Base-by-base conservation (phyloP, 768 basidiomycete species). In the Russula abietina region DNA sequence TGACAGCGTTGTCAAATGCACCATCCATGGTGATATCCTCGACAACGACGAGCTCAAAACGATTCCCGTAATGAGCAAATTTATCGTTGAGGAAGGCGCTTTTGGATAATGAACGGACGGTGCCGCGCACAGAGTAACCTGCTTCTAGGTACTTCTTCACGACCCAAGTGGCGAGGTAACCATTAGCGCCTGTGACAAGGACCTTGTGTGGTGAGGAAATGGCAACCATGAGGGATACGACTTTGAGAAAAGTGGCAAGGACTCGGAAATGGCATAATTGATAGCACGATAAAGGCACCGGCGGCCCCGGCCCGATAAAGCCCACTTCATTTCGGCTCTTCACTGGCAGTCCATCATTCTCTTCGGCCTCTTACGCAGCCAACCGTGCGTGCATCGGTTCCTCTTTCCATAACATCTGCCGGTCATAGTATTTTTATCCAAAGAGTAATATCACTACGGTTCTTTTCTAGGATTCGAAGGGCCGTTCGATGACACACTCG, bases 1-100 rank as follows among this genome's bases (percentile, higher is more conserved):
- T 82, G 64, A 92, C 87, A 1, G 85, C 89, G 56, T 89, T 84
- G 70, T 93, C 89, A 66, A 91, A 94, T 1, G 86, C 88, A 8
- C 75, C 55, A 48, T 82, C 82, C 74, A 77, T 70, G 4, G 77
- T 77, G 63, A 92, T 87, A 69, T 94, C 90, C 51, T 82, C 78
- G 0, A 93, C 88, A 30, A 89, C 73, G 17, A 81, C 82, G 50
- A 84, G 71, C 65, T 88, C 84, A 65, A 91, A 81, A 51, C 77
- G 80, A 61, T 82, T 80, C 0, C 81, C 84, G 60, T 80, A 80
- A 0, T 73, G 69, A 14, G 77, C 75, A 72, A 89, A 87, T 53
- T 78, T 62, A 22, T 85, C 75, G 58, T 75, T 73, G 60, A 92
- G 73, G 67, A 83, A 81, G 1, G 78, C 71, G 1, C 81, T 83